Base-by-base conservation (phyloP, 768 basidiomycete genomes). In the Serendipita vermifera region DNA sequence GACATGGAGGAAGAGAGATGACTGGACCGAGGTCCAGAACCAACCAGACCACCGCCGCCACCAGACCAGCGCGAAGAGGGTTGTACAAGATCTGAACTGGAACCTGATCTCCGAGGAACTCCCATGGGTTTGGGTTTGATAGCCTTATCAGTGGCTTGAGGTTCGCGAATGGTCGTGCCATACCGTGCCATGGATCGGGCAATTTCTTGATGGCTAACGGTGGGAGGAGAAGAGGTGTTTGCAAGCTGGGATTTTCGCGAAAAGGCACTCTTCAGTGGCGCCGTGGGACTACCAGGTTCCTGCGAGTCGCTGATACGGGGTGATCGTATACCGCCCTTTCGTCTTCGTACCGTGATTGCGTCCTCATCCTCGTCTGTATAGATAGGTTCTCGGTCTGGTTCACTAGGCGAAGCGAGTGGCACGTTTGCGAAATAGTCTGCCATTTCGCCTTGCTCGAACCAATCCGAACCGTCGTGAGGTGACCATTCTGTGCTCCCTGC, bases 301-400 rank as follows among this genome's bases (percentile, higher is more conserved):
- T n/a, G 7, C 17, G 4, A 7, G 9, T 26, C 46, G n/a, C 27
- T 22, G 22, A 51, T 9, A 51, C 46, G 20, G 27, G 46, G 46
- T 15, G 46, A 51, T 27, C 46, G 20, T 11, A 51, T 51, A 17
- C 39, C 26, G 17, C 39, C 39, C n/a, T n/a, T n/a, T 24, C 46
- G 46, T 11, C 46, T 22, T 51, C 46, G 46, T 27, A 51, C 46
- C 22, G 46, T 51, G 32, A 51, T 51, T 15, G 46, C 46, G 27
- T 51, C 46, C 22, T 51, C 46, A n/a, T 51, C 46, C 24, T 51
- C 46, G 32, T 51, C 46, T 29, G 46, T 51, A 26, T 51, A 51
- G 46, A 51, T 51, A 15, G 46, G 46, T n/a, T 51, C 46, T 29
- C 46, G 20, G 5, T 51, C 46, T n/a, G 46, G 46, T 31, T 51